A percentile compares a stretch with the other conserved stretches of the same genome.
phyloP scores from a whole-genome alignment of 371 early-diverging fungal genomes.

The Mortierella polycephala region DNA sequence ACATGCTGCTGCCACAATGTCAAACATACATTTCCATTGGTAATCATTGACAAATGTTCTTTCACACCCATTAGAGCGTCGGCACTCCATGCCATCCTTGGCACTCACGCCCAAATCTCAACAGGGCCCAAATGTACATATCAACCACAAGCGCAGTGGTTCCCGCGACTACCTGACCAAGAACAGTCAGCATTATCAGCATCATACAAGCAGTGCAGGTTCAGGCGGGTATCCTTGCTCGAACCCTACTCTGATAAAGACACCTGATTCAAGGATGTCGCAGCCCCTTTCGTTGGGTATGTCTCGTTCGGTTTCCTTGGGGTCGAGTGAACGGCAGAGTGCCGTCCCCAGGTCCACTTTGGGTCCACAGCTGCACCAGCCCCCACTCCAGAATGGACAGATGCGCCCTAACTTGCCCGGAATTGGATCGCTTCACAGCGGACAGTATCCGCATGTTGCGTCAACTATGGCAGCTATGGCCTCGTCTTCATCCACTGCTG shows the following conservation, averaged over 20 bases:
- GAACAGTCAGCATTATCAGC: conserved; percentile 8
- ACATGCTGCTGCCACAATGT: neutral
- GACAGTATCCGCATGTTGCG: conserved; percentile 17
- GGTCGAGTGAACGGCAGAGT: conserved; percentile 28
- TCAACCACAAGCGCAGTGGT: conserved; percentile 21
- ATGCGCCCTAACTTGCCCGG: conserved; percentile 41
- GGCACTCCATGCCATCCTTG: conserved; percentile 47
- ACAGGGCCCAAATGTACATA: conserved; percentile 3
- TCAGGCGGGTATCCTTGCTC: conserved; percentile 28
- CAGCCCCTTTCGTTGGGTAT: conserved; percentile 28
- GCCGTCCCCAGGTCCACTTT: neutral
- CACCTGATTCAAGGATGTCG: conserved; percentile 33
- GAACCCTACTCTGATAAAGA: conserved; percentile 43
- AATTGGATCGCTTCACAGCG: conserved; percentile 34
- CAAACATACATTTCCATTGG: neutral
- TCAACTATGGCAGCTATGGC: conserved; percentile 25
- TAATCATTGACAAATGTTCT: neutral
- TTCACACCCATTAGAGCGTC: conserved; percentile 23
- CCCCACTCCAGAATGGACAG: conserved; percentile 20
- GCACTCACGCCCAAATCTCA: conserved; percentile 40
- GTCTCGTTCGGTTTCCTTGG: conserved; percentile 41
- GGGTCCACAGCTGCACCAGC: conserved; percentile 8
- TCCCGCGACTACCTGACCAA: conserved; percentile 36
- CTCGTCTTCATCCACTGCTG: conserved; percentile 15
- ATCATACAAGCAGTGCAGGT: conserved; percentile 27